A percentile compares a stretch with the other conserved stretches of the same genome.
Evolutionary conservation across 2,329 filamentous ascomycete genomes (phyloP).

Genomic region (Aspergillus sclerotialis): DNA sequence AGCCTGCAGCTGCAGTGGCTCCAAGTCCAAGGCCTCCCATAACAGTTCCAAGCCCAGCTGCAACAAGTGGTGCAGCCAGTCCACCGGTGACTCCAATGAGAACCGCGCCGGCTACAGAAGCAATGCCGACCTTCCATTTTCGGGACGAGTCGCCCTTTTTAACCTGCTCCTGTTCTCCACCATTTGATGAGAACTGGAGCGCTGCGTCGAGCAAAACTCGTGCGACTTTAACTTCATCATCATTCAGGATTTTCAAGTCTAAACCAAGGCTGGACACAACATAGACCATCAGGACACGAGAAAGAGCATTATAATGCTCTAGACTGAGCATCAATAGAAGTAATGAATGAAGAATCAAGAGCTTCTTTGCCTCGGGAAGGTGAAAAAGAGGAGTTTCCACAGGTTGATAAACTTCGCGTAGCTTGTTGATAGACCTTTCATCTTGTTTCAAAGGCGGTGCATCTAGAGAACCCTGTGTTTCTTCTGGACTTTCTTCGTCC

Average conservation of each 20-base stretch:
- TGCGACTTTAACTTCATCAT: constrained; percentile 70
- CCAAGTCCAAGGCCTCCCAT: constrained; percentile 72
- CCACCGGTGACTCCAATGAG: constrained; percentile 77
- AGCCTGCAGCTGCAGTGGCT: constrained; percentile 64
- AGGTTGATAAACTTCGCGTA: constrained; percentile 47
- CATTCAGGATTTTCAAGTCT: constrained; percentile 55
- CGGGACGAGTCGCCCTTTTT: constrained; percentile 60
- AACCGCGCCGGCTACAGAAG: constrained; percentile 79
- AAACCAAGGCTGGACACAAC: constrained; percentile 66
- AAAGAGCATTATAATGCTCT: constrained; percentile 69
- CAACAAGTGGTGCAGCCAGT: constrained; percentile 68
- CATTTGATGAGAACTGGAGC: constrained; percentile 68
- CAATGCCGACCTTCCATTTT: constrained; percentile 77
- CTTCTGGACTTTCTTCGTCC: constrained; percentile 36
- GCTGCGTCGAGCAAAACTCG: constrained; percentile 67
- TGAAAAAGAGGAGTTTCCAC: constrained; percentile 50
- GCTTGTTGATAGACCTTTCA: constrained; percentile 16
- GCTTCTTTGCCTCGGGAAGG: constrained; percentile 37
- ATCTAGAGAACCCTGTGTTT: constrained; percentile 19
- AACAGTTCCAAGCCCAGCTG: constrained; percentile 70
- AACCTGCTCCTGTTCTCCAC: constrained; percentile 64
- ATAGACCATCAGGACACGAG: constrained; percentile 63
- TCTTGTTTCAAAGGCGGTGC: constrained; percentile 18
- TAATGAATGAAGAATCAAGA: constrained; percentile 65
- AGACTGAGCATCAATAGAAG: constrained; percentile 68